Conservation (phyloP, 2,329 filamentous ascomycete genomes). For the Xylaria sp. region DNA sequence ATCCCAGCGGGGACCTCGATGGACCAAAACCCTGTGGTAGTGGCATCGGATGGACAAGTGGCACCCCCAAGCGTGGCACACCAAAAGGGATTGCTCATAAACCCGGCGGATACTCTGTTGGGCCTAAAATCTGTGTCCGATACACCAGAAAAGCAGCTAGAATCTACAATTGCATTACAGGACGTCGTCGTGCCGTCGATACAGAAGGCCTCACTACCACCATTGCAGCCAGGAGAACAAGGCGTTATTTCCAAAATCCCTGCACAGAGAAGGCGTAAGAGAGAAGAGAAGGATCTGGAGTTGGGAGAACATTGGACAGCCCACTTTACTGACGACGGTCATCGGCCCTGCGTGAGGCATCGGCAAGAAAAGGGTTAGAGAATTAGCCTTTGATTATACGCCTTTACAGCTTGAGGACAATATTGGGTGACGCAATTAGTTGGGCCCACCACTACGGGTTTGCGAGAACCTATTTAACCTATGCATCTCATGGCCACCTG, state of each 20-base stretch:
- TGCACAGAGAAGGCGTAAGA: constrained; percentile 34
- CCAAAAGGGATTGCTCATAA: no score
- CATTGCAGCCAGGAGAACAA: neutral
- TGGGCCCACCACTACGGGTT: neutral
- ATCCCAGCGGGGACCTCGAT: neutral
- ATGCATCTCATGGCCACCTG: neutral
- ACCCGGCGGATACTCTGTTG: no score
- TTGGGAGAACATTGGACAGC: constrained; percentile 40
- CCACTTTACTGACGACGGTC: constrained; percentile 37
- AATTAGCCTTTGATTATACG: neutral
- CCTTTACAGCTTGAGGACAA: neutral
- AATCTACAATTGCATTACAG: neutral
- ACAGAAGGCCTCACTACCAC: no score
- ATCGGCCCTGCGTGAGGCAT: constrained; percentile 29
- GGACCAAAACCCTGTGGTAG: neutral
- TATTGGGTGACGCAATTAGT: neutral
- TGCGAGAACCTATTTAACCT: neutral
- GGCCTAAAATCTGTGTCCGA: no score
- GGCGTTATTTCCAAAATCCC: neutral
- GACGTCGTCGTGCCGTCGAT: neutral
- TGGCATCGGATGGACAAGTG: no score
- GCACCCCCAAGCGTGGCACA: no score
- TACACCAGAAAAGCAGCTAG: neutral
- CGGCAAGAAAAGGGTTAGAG: constrained; percentile 14
- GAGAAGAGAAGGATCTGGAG: constrained; percentile 28